These are phyloP conservation scores for Cylindrotheca closterium DNA, from an alignment of 108 stramenopile genomes.

Conservation along the genomic window DNA sequence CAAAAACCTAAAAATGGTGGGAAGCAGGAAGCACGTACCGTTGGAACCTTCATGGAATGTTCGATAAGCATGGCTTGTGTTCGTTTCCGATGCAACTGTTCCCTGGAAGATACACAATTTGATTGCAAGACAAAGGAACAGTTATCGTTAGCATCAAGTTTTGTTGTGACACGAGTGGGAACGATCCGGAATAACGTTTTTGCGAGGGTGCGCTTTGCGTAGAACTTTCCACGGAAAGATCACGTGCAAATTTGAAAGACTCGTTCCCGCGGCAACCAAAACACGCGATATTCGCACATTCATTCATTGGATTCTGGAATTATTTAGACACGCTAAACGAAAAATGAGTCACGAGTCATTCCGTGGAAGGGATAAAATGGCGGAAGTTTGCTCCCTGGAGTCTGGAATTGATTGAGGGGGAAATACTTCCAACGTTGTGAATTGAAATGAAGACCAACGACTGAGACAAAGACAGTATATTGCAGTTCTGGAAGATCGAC, in stretches of 20 bases:
- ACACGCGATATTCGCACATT: too few species aligned
- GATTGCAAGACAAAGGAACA: not conserved
- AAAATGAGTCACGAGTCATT: too few species aligned
- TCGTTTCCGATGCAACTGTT: not conserved
- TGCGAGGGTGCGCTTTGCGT: not conserved
- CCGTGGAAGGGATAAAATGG: too few species aligned
- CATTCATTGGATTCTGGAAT: too few species aligned
- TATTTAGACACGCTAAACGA: too few species aligned
- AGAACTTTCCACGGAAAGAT: not conserved
- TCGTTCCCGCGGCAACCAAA: not conserved
- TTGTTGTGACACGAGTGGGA: not conserved
- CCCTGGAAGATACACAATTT: too few species aligned
- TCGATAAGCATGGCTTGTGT: slow-evolving; percentile 9
- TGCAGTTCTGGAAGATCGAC: too few species aligned
- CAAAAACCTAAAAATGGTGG: slow-evolving; percentile 1
- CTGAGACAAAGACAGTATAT: too few species aligned
- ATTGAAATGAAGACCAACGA: too few species aligned
- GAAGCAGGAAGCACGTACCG: slow-evolving; percentile 16
- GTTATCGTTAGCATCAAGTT: not conserved
- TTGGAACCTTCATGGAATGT: slow-evolving; percentile 6
- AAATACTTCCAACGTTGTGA: too few species aligned
- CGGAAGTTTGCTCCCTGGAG: too few species aligned
- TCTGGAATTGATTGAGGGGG: too few species aligned
- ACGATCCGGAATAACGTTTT: not conserved
- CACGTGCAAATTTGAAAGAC: not conserved